A percentile compares a stretch with the other conserved stretches of the same genome.
Evolutionary conservation across 1,139 yeast genomes (phyloP).

Genomic region (Pichia sp.): DNA sequence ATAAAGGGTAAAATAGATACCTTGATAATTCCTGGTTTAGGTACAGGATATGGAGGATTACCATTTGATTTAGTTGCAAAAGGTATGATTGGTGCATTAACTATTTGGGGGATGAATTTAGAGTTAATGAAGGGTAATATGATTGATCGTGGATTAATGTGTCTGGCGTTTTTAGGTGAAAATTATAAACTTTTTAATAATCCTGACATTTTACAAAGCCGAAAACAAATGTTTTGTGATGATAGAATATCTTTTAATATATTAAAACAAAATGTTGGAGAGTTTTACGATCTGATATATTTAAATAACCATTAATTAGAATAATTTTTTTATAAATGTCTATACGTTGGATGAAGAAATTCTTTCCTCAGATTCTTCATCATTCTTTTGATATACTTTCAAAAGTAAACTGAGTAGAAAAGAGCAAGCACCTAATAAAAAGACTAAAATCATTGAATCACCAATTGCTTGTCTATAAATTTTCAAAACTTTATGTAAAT

Average conservation of each 20-base stretch:
- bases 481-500: constrained; percentile 24
- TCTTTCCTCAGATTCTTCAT: background rate
- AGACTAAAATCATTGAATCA: constrained; percentile 23
- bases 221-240: background rate
- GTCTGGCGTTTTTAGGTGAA: constrained; percentile 24
- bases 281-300: constrained; percentile 2
- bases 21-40: constrained; percentile 44
- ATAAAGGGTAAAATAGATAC: constrained; percentile 28
- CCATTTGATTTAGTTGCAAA: constrained; percentile 33
- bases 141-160: constrained; percentile 15
- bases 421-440: constrained; percentile 20
- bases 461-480: constrained; percentile 25
- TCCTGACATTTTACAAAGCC: constrained; percentile 2
- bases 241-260: constrained; percentile 6
- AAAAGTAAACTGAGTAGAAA: constrained; percentile 22
- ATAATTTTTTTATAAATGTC: no score
- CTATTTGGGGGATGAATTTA: constrained; percentile 18
- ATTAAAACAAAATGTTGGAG: constrained; percentile 9
- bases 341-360: background rate
- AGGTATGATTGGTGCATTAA: constrained; percentile 31
- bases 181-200: constrained; percentile 14
- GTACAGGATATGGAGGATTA: constrained; percentile 46
- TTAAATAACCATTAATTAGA: no score
- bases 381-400: constrained; percentile 19
- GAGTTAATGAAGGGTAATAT: constrained; percentile 14